Conservation (phyloP, 2,329 filamentous ascomycete genomes). For the Meredithiella fracta region DNA sequence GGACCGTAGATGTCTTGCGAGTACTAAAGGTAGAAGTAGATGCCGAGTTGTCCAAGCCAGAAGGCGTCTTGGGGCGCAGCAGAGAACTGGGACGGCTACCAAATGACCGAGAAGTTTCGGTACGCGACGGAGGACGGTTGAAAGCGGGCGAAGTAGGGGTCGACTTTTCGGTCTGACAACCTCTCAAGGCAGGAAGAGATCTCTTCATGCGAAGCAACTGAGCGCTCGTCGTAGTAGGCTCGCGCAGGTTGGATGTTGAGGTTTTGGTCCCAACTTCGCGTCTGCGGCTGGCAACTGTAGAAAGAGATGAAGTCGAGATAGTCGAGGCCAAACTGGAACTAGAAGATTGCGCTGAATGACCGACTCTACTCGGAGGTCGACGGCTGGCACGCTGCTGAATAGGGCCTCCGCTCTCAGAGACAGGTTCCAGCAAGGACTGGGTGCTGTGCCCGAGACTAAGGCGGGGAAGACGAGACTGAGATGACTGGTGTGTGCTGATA, state of each 20-base stretch:
- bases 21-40: not conserved
- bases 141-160: slow-evolving; percentile 34
- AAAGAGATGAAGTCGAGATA: slow-evolving; percentile 32
- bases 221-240: slow-evolving; percentile 48
- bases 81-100: slow-evolving; percentile 16
- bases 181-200: slow-evolving; percentile 43
- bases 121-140: slow-evolving; percentile 30
- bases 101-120: slow-evolving; percentile 2
- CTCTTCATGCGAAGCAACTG: slow-evolving; percentile 50
- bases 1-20: slow-evolving; percentile 52
- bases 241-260: slow-evolving; percentile 34
- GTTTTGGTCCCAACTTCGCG: slow-evolving; percentile 40
- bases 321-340: slow-evolving; percentile 41
- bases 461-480: slow-evolving; percentile 58
- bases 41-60: slow-evolving; percentile 33
- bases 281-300: slow-evolving; percentile 34
- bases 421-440: slow-evolving; percentile 69
- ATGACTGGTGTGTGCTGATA: slow-evolving; percentile 20
- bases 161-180: slow-evolving; percentile 32
- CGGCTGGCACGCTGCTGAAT: slow-evolving; percentile 38
- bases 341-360: slow-evolving; percentile 54
- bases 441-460: slow-evolving; percentile 45
- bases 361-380: slow-evolving; percentile 49
- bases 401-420: slow-evolving; percentile 74
- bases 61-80: slow-evolving; percentile 53